These are phyloP conservation scores for Pythium aristosporum DNA, from an alignment of 352 stramenopile species.

Conservation along the genomic window DNA sequence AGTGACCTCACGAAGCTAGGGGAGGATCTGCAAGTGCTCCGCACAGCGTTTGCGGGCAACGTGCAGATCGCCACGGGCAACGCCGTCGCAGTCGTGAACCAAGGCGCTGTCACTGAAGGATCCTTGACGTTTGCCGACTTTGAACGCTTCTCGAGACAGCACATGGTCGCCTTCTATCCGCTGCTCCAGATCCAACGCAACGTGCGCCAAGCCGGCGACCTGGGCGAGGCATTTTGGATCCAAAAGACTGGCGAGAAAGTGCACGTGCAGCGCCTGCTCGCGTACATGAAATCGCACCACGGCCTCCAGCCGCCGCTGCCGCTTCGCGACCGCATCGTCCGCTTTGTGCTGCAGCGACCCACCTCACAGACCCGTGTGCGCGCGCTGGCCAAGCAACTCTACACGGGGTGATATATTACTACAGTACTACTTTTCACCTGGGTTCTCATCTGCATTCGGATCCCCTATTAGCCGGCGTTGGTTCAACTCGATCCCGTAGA, in stretches of 20 bases:
- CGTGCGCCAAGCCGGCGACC: slow-evolving; percentile 24
- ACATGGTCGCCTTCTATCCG: slow-evolving; percentile 54
- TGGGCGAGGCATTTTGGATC: slow-evolving; percentile 54
- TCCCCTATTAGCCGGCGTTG: slow-evolving; percentile 34
- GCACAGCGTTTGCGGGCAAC: slow-evolving; percentile 44
- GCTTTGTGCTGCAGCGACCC: slow-evolving; percentile 30
- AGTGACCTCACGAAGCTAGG: slow-evolving; percentile 40
- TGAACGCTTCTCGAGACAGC: slow-evolving; percentile 41
- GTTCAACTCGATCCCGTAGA: slow-evolving; percentile 44
- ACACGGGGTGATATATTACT: slow-evolving; percentile 23
- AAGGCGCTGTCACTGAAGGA: slow-evolving; percentile 3
- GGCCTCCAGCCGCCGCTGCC: slow-evolving; percentile 37
- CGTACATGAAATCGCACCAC: slow-evolving; percentile 40
- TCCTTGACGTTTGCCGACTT: slow-evolving; percentile 52
- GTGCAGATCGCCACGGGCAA: slow-evolving; percentile 43
- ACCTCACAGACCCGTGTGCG: slow-evolving; percentile 32
- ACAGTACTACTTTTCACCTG: neutral
- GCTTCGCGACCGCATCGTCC: slow-evolving; percentile 36
- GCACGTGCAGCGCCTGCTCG: slow-evolving; percentile 34
- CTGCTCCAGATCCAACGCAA: slow-evolving; percentile 52
- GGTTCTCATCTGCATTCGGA: neutral
- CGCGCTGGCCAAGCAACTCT: slow-evolving; percentile 39
- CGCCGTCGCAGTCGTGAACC: slow-evolving; percentile 26
- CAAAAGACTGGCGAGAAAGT: slow-evolving; percentile 44
- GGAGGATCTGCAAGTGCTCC: slow-evolving; percentile 41